Conservation (phyloP, 2,329 filamentous ascomycete genomes). For the Pyrenophora tritici-repentis region DNA sequence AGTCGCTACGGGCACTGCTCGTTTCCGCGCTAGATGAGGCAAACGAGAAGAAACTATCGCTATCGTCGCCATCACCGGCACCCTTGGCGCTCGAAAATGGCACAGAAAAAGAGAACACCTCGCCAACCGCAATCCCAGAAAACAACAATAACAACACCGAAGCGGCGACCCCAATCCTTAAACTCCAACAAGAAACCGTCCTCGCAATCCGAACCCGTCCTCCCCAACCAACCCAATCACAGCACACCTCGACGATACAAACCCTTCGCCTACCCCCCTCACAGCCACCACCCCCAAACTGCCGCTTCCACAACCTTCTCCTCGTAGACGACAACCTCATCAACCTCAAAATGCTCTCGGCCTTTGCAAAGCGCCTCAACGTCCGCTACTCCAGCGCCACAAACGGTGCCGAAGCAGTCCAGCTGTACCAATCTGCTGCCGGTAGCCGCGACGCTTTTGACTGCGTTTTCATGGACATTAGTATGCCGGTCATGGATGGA, state of each 20-base stretch:
- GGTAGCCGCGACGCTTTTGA: constrained; percentile 13
- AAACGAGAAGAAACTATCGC: not conserved
- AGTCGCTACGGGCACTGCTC: constrained; percentile 1
- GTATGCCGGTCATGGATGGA: constrained; percentile 42
- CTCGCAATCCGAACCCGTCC: not conserved
- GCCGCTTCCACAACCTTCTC: constrained; percentile 28
- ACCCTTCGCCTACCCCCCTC: not conserved
- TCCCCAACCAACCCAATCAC: not conserved
- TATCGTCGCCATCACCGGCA: not conserved
- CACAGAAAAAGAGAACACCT: not conserved
- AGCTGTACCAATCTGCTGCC: constrained; percentile 18
- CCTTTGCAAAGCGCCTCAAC: constrained; percentile 28
- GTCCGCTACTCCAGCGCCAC: constrained; percentile 24
- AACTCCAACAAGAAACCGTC: not conserved
- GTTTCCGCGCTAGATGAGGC: constrained; percentile 1
- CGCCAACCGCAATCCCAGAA: not conserved
- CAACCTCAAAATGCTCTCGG: constrained; percentile 38
- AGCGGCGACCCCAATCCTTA: not conserved
- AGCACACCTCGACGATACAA: not conserved
- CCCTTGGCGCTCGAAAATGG: not conserved
- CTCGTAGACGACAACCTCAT: constrained; percentile 46
- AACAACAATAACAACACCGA: not conserved
- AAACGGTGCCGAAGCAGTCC: constrained; percentile 36
- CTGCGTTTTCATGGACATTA: constrained; percentile 40
- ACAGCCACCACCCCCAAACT: not conserved